These are phyloP conservation scores for Guyanaporus albipodus DNA, from an alignment of 768 basidiomycete genomes.

Conservation along the genomic window DNA sequence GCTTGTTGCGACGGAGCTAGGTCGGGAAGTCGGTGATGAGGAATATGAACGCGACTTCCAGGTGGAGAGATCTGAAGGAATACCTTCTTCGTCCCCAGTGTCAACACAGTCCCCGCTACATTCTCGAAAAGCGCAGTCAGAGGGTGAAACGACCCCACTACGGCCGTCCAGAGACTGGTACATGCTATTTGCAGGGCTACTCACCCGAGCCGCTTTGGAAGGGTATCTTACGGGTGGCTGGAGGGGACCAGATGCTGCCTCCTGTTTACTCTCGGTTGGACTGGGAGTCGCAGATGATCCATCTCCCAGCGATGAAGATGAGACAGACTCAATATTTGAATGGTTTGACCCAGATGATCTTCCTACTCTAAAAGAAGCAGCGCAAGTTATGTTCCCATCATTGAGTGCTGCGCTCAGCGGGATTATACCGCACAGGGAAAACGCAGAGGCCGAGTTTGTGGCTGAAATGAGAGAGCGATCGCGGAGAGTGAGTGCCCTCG, in stretches of 20 bases:
- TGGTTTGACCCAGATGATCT: slow-evolving; percentile 75
- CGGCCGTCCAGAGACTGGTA: slow-evolving; percentile 80
- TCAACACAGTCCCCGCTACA: slow-evolving; percentile 12
- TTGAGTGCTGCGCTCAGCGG: slow-evolving; percentile 31
- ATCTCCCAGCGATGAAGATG: slow-evolving; percentile 30
- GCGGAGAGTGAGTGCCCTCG: slow-evolving; percentile 49
- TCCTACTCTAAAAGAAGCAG: slow-evolving; percentile 62
- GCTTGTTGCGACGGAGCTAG: slow-evolving; percentile 72
- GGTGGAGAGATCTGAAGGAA: slow-evolving; percentile 22
- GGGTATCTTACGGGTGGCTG: slow-evolving; percentile 82
- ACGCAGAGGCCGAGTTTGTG: slow-evolving; percentile 68
- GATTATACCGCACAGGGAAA: slow-evolving; percentile 34
- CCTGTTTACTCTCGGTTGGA: slow-evolving; percentile 71
- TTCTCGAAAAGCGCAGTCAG: slow-evolving; percentile 26
- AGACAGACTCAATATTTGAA: slow-evolving; percentile 41
- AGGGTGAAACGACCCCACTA: slow-evolving; percentile 48
- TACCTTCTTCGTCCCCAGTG: slow-evolving; percentile 6
- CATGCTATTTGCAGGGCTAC: slow-evolving; percentile 66
- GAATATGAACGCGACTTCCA: slow-evolving; percentile 38
- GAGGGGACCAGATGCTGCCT: slow-evolving; percentile 66
- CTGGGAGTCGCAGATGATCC: slow-evolving; percentile 40
- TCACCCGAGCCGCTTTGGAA: slow-evolving; percentile 81
- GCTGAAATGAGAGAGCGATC: slow-evolving; percentile 71
- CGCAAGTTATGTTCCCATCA: slow-evolving; percentile 65
- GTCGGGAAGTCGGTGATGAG: slow-evolving; percentile 61